These are phyloP conservation scores for Amylocystis lapponica DNA, from an alignment of 768 basidiomycete genomes.

Conservation along the genomic window DNA sequence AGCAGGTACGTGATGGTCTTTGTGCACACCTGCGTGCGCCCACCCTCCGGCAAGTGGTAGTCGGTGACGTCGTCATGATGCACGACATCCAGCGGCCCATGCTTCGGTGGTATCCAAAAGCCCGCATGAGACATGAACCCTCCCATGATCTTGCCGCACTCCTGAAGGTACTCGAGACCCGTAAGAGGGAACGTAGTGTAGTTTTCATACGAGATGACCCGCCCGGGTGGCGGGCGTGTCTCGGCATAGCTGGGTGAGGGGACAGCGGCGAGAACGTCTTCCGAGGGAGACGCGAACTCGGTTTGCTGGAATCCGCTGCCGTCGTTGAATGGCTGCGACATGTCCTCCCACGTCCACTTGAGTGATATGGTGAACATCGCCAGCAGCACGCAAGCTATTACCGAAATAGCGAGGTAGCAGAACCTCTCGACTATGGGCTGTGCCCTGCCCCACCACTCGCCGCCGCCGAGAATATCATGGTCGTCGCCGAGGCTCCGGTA, in stretches of 20 bases:
- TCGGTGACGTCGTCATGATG: constrained; percentile 23
- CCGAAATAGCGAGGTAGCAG: constrained; percentile 31
- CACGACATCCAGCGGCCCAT: constrained; percentile 24
- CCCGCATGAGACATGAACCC: constrained; percentile 42
- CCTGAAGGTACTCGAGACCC: constrained; percentile 46
- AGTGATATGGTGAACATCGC: constrained; percentile 43
- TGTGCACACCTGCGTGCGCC: constrained; percentile 33
- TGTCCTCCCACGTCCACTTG: constrained; percentile 41
- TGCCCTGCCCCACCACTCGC: constrained; percentile 4
- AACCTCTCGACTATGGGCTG: neutral
- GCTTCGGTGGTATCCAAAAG: constrained; percentile 42
- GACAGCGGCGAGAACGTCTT: no score
- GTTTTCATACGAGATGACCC: constrained; percentile 47
- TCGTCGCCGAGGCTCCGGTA: constrained; percentile 39
- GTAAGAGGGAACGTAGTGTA: constrained; percentile 55
- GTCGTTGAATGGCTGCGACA: no score
- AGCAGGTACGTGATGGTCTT: constrained; percentile 70
- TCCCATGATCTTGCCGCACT: constrained; percentile 47
- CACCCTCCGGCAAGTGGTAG: constrained; percentile 21
- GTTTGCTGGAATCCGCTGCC: no score
- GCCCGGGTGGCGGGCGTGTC: constrained; percentile 8
- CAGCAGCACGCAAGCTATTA: constrained; percentile 41
- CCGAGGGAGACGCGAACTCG: no score
- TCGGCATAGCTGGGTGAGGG: constrained; percentile 22
- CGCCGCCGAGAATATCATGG: constrained; percentile 14